These are phyloP conservation scores for Protomyces inundatus DNA, from an alignment of 1,139 yeast species.

Conservation along the genomic window DNA sequence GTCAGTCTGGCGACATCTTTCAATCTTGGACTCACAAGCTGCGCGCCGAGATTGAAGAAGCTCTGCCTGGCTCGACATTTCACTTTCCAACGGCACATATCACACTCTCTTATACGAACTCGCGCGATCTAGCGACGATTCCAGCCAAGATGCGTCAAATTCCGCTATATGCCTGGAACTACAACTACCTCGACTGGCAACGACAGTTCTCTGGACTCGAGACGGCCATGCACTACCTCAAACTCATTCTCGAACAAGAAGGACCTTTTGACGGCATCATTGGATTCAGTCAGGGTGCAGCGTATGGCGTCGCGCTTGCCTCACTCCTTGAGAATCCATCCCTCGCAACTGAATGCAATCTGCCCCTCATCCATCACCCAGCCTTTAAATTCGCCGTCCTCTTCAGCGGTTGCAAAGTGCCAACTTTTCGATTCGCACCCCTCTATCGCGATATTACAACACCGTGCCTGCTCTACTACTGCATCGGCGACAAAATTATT, in stretches of 20 bases:
- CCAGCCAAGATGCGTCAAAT: slow-evolving; percentile 6
- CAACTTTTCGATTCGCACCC: slow-evolving; percentile 50
- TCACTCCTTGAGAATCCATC: slow-evolving; percentile 17
- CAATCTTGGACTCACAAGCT: slow-evolving; percentile 7
- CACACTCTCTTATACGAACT: slow-evolving; percentile 8
- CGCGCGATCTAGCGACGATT: slow-evolving; percentile 11
- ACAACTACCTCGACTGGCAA: slow-evolving; percentile 24
- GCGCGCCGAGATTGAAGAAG: not conserved
- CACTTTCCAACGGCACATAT: slow-evolving; percentile 23
- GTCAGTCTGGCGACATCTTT: slow-evolving; percentile 12
- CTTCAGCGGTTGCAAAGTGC: slow-evolving; percentile 71
- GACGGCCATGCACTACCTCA: slow-evolving; percentile 5
- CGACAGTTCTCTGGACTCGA: slow-evolving; percentile 20
- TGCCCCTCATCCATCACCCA: slow-evolving; percentile 38
- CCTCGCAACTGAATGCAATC: slow-evolving; percentile 3
- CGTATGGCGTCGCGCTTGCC: slow-evolving; percentile 49
- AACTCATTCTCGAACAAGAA: slow-evolving; percentile 45
- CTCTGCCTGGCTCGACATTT: not conserved
- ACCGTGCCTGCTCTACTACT: slow-evolving; percentile 50
- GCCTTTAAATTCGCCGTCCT: slow-evolving; percentile 63
- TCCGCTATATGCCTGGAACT: slow-evolving; percentile 23
- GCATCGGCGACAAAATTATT: slow-evolving; percentile 19
- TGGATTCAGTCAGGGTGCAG: slow-evolving; percentile 95
- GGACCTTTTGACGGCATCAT: slow-evolving; percentile 88
- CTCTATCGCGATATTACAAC: slow-evolving; percentile 47